Conservation (phyloP, 257 asterid species). For the Galeopsis tetrahit region DNA sequence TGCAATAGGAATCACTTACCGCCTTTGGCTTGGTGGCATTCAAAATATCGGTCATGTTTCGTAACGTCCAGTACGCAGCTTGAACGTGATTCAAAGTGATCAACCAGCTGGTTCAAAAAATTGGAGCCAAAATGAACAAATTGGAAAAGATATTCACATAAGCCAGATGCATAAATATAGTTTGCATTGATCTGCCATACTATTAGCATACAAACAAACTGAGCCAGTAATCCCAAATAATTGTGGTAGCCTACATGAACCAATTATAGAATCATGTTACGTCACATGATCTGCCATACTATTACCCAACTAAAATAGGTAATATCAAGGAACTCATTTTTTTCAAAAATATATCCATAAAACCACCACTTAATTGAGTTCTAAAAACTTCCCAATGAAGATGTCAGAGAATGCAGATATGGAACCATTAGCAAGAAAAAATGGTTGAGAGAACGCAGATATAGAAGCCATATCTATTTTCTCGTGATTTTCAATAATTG, state of each 20-base stretch:
- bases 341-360: constrained; percentile 12
- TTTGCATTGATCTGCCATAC: constrained; percentile 17
- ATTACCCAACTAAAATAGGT: not conserved
- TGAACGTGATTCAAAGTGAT: constrained; percentile 67
- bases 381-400: constrained; percentile 8
- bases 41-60: constrained; percentile 49
- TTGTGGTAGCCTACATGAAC: too few species aligned
- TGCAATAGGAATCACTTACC: constrained; percentile 46
- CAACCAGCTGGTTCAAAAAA: constrained; percentile 63
- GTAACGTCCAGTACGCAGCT: constrained; percentile 44
- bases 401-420: constrained; percentile 1
- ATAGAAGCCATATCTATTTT: constrained; percentile 5
- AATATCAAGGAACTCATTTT: not conserved
- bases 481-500: not conserved
- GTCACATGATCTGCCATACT: constrained; percentile 6
- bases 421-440: constrained; percentile 18
- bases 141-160: constrained; percentile 24
- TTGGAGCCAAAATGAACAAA: constrained; percentile 34
- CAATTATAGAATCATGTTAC: too few species aligned
- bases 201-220: not conserved
- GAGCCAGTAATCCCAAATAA: too few species aligned
- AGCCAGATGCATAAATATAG: not conserved
- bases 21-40: constrained; percentile 44
- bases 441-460: constrained; percentile 6
- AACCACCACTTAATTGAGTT: constrained; percentile 12